Evolutionary conservation across 495 filamentous ascomycete genomes (phyloP).

Genomic region (Chaetomidium leptoderma): DNA sequence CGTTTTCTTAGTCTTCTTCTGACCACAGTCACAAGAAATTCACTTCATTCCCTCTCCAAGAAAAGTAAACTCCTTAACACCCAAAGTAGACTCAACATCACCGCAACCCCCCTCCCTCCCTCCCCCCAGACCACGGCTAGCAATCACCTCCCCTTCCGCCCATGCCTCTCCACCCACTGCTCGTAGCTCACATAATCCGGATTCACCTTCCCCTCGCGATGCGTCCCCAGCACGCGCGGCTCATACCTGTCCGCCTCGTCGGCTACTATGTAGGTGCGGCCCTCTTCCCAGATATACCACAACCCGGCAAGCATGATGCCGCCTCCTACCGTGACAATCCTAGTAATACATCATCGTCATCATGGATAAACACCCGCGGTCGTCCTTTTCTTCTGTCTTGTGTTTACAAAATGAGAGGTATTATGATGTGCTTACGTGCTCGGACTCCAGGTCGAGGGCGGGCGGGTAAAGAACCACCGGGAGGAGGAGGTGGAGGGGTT

Average conservation of each 20-base stretch:
- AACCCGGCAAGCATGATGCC: constrained; percentile 6
- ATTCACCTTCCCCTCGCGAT: constrained; percentile 4
- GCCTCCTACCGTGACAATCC: not conserved
- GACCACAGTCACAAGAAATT: too few species aligned
- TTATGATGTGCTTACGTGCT: not conserved
- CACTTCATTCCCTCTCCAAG: too few species aligned
- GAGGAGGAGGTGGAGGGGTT: not conserved
- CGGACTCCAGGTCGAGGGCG: not conserved
- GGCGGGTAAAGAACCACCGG: not conserved
- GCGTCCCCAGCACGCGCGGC: not conserved
- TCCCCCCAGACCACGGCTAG: not conserved
- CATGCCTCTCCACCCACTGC: constrained; percentile 3
- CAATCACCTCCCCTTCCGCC: constrained; percentile 27
- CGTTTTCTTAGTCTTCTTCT: too few species aligned
- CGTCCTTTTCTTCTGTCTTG: too few species aligned
- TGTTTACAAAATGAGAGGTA: too few species aligned
- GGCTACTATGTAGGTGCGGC: constrained; percentile 5
- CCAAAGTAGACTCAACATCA: too few species aligned
- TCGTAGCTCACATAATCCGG: constrained; percentile 9
- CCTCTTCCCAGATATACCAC: constrained; percentile 8
- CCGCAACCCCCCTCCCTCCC: not conserved
- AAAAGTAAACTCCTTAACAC: too few species aligned
- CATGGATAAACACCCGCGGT: not conserved
- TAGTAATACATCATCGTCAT: not conserved
- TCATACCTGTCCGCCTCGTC: constrained; percentile 5